These are phyloP conservation scores for Gautieria morchelliformis DNA, from an alignment of 768 basidiomycete species.

Conservation along the genomic window DNA sequence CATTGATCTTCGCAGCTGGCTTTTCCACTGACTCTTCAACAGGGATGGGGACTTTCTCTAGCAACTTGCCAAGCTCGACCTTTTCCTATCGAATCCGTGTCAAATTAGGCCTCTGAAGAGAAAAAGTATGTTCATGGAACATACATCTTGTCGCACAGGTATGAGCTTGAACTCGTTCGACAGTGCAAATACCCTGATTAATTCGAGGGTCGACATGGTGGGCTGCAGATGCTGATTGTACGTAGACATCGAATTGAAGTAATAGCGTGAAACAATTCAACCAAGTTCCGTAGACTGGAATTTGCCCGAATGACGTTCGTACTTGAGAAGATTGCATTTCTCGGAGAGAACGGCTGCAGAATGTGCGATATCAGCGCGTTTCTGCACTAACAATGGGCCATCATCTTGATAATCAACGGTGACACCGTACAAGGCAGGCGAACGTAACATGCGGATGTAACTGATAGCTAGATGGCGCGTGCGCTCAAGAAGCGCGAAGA, in stretches of 20 bases:
- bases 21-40: slow-evolving; percentile 97
- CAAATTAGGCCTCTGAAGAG: neutral
- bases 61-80: slow-evolving; percentile 77
- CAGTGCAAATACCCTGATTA: slow-evolving; percentile 92
- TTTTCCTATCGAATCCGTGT: slow-evolving; percentile 47
- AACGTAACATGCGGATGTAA: slow-evolving; percentile 90
- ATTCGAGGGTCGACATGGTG: slow-evolving; percentile 78
- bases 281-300: slow-evolving; percentile 94
- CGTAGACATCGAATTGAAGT: slow-evolving; percentile 92
- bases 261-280: slow-evolving; percentile 90
- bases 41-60: slow-evolving; percentile 94
- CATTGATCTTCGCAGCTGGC: slow-evolving; percentile 95
- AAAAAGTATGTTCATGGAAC: slow-evolving; percentile 1
- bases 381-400: slow-evolving; percentile 75
- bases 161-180: slow-evolving; percentile 93
- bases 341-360: slow-evolving; percentile 89
- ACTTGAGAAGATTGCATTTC: slow-evolving; percentile 90
- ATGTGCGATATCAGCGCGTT: slow-evolving; percentile 88
- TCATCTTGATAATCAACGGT: slow-evolving; percentile 87
- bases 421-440: slow-evolving; percentile 80
- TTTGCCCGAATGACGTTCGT: slow-evolving; percentile 77
- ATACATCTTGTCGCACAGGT: slow-evolving; percentile 66
- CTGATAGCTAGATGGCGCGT: slow-evolving; percentile 29
- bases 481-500: neutral
- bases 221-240: slow-evolving; percentile 91